A percentile compares a stretch with the other conserved stretches of the same genome.
phyloP scores from a whole-genome alignment of 257 asterid species.

The Paulownia fortunei region DNA sequence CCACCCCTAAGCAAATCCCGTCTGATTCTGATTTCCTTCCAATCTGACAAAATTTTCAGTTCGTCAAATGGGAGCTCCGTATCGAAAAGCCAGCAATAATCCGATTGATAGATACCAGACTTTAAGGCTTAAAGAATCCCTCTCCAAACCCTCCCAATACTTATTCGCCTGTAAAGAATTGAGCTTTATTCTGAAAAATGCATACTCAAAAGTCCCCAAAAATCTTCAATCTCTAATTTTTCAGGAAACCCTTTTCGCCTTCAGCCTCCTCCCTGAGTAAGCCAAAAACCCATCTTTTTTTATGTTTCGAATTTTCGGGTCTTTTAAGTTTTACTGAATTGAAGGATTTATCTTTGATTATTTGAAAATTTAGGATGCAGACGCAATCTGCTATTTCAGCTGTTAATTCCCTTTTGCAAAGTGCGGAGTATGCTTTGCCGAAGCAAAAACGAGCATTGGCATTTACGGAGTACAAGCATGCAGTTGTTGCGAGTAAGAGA shows the following conservation, averaged over 20 bases:
- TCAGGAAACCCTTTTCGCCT: constrained; percentile 73
- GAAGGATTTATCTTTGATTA: neutral
- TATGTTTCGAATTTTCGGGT: neutral
- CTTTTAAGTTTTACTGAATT: constrained; percentile 6
- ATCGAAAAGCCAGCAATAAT: constrained; percentile 19
- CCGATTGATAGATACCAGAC: constrained; percentile 55
- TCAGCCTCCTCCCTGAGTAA: constrained; percentile 75
- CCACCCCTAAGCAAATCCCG: neutral
- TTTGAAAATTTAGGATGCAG: constrained; percentile 55
- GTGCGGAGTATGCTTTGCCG: constrained; percentile 76
- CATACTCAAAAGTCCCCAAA: constrained; percentile 62
- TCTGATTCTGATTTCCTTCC: constrained; percentile 18
- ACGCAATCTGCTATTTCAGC: constrained; percentile 61
- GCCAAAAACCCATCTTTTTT: neutral
- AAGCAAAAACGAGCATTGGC: constrained; percentile 76
- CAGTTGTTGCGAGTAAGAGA: constrained; percentile 73
- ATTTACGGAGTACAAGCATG: constrained; percentile 66
- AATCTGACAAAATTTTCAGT: neutral
- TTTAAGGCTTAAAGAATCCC: constrained; percentile 56
- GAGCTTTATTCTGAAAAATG: constrained; percentile 58
- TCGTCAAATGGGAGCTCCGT: constrained; percentile 34
- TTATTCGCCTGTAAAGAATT: constrained; percentile 70
- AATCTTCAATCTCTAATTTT: constrained; percentile 65
- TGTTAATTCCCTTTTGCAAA: constrained; percentile 71
- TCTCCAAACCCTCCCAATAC: constrained; percentile 48